These are phyloP conservation scores for Eucalyptus victrix DNA, from an alignment of 345 rosid genomes.

Conservation along the genomic window DNA sequence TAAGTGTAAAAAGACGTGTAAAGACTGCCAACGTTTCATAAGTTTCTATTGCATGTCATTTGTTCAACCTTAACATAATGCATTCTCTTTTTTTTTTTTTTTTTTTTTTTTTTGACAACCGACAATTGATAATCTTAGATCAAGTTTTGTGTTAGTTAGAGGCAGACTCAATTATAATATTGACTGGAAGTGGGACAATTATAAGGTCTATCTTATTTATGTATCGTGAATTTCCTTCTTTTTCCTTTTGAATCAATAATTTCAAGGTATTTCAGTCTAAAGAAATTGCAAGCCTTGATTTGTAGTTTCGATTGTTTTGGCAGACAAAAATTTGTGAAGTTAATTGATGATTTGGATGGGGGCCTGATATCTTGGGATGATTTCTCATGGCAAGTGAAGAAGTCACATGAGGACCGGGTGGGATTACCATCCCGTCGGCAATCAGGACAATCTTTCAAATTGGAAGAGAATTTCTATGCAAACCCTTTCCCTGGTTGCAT, in stretches of 20 bases:
- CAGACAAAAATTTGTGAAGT: constrained; percentile 41
- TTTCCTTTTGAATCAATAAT: background rate
- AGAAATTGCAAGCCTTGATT: background rate
- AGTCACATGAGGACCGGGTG: constrained; percentile 28
- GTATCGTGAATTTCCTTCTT: background rate
- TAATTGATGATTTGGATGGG: constrained; percentile 43
- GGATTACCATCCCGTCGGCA: constrained; percentile 41
- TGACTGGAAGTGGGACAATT: background rate
- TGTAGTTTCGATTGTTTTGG: background rate
- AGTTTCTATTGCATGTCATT: background rate
- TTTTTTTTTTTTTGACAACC: background rate
- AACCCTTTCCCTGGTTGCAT: constrained; percentile 71
- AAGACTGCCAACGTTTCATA: background rate
- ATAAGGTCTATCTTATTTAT: background rate
- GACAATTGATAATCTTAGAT: background rate
- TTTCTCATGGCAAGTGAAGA: constrained; percentile 26
- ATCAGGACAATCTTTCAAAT: constrained; percentile 16
- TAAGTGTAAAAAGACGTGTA: constrained; percentile 23
- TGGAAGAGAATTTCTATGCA: constrained; percentile 60
- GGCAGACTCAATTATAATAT: background rate
- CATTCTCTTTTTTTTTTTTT: background rate
- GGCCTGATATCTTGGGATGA: constrained; percentile 34
- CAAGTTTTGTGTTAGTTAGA: background rate
- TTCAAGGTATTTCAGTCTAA: background rate
- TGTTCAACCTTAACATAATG: background rate